A percentile compares a stretch with the other conserved stretches of the same genome.
These are phyloP conservation scores for Kingdonia uniflora DNA, from an alignment of 164 flowering plant species.

Conservation along the genomic window DNA sequence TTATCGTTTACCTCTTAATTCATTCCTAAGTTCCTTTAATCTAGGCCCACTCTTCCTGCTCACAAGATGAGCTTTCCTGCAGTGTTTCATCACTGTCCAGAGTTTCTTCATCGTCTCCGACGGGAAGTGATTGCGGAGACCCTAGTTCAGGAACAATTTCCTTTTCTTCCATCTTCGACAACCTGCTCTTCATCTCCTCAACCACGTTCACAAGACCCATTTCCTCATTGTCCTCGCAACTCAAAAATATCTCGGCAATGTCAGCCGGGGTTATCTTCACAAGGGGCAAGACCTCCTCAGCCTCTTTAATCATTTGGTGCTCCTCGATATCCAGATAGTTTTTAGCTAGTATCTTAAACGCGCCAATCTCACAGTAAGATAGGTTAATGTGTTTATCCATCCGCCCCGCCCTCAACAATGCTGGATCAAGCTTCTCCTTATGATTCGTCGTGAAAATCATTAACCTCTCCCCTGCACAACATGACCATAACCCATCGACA, in stretches of 20 bases:
- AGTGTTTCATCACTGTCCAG: too few relatives aligned
- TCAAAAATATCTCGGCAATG: slow-evolving; percentile 22
- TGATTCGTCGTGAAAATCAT: slow-evolving; percentile 28
- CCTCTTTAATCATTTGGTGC: too few relatives aligned
- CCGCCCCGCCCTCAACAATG: slow-evolving; percentile 18
- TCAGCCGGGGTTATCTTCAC: slow-evolving; percentile 22
- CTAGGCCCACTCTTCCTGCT: too few relatives aligned
- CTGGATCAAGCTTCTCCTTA: slow-evolving; percentile 22
- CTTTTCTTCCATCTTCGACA: too few relatives aligned
- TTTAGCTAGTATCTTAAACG: slow-evolving; percentile 12
- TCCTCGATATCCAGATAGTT: slow-evolving; percentile 21
- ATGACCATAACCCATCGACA: slow-evolving; percentile 27
- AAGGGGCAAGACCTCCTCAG: slow-evolving; percentile 8
- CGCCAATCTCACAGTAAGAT: slow-evolving; percentile 11
- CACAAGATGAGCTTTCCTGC: too few relatives aligned
- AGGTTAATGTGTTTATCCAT: slow-evolving; percentile 21
- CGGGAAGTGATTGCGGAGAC: too few relatives aligned
- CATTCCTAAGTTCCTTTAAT: too few relatives aligned
- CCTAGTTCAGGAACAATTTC: too few relatives aligned
- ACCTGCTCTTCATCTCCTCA: slow-evolving; percentile 13
- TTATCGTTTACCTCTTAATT: too few relatives aligned
- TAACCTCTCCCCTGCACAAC: slow-evolving; percentile 22
- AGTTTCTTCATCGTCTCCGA: too few relatives aligned
- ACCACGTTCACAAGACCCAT: slow-evolving; percentile 17
- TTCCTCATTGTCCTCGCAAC: slow-evolving; percentile 15